phyloP scores from a whole-genome alignment of 176 grass and related monocot genomes.

The Cocos nucifera region DNA sequence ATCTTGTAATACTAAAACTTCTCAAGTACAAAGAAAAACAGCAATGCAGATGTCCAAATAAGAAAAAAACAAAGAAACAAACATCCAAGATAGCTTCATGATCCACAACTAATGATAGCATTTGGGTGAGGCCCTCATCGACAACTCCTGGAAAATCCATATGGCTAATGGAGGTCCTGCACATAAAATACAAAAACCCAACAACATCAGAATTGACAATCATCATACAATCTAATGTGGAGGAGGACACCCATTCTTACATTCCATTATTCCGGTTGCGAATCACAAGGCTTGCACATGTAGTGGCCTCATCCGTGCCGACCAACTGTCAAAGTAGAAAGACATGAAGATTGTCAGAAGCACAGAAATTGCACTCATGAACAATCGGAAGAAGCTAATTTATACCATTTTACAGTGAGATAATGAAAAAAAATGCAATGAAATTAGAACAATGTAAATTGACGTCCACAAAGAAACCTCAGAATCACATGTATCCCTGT shows the following conservation, averaged over 20 bases:
- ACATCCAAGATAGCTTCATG: conserved; percentile 67
- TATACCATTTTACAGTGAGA: no score
- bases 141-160: conserved; percentile 78
- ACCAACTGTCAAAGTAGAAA: conserved; percentile 45
- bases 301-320: conserved; percentile 87
- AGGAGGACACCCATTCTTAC: conserved; percentile 40
- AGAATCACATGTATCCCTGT: no score
- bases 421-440: no score
- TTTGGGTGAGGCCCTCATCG: conserved; percentile 60
- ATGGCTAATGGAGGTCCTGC: conserved; percentile 70
- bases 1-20: no score
- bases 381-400: no score
- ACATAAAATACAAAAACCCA: conserved; percentile 17
- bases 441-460: no score
- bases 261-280: conserved; percentile 71
- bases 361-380: not conserved
- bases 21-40: no score
- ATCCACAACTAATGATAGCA: conserved; percentile 64
- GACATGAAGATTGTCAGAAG: conserved; percentile 2
- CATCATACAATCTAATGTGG: not conserved
- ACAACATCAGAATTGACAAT: conserved; percentile 4
- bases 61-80: conserved; percentile 36
- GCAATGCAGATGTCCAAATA: not conserved
- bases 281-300: conserved; percentile 73
- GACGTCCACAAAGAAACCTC: no score